Evolutionary conservation across 1,139 yeast species (phyloP), one percentile per base, ranked within the genome.

Genomic region (Geotrichum histeridarum): DNA sequence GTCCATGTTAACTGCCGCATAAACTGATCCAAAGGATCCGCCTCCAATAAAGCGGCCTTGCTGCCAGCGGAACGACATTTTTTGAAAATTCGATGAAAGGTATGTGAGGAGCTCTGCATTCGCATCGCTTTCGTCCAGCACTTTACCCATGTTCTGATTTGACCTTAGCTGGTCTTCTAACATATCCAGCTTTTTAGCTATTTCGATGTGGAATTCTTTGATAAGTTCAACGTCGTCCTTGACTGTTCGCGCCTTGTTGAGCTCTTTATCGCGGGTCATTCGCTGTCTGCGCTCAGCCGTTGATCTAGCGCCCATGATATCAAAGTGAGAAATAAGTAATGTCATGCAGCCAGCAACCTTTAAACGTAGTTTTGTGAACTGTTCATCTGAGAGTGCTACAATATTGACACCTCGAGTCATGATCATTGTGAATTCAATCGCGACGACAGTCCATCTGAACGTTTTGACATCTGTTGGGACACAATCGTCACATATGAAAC

Each of bases 301-400:
- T 7, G 96, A 86, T 64, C 98, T 79, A 0, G 98, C 97, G 53
- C 99, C 99, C 96, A 93, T 93, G 55, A 93, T 90, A 71, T 93
- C 99, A 67, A 93, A 93, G 72, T 93, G 99, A 0, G 97, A 88
- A 60, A 93, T 91, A 59, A 93, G 77, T 54, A 93, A 74, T 1
- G 97, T 84, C 94, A 93, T 90, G 70, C 98, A 90, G 1, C 95
- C 87, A 0, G 98, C 96, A 45, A 93, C 96, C 66, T 89, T 90
- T 54, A 82, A 78, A 62, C 90, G 84, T 62, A 93, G 73, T 50
- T 77, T 73, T 56, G 79, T 75, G 66, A 91, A 93, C 64, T 87
- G 93, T 22, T 82, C 87, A 59, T 88, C 89, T 56, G 81, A 81
- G 49, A 93, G 75, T 0, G 91, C 89, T 56, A 91, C 74, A 45